Evolutionary conservation across 176 grass and related monocot genomes (phyloP).

Genomic region (Ensete glaucum): DNA sequence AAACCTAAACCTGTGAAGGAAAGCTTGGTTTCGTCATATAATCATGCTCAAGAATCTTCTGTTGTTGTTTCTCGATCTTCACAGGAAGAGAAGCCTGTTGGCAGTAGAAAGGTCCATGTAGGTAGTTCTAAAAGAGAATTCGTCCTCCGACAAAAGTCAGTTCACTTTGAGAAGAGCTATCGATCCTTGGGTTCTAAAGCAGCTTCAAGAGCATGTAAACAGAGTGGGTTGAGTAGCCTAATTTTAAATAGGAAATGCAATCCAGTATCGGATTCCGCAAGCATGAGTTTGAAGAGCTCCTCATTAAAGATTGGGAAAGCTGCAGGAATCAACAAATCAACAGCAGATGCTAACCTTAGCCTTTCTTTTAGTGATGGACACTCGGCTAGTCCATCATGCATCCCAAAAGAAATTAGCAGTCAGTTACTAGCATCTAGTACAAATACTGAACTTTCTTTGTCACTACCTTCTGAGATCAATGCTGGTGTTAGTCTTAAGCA

Average conservation of each 20-base stretch:
- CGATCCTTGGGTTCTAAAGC: slow-evolving; percentile 79
- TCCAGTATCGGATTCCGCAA: slow-evolving; percentile 40
- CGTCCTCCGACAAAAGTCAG: slow-evolving; percentile 70
- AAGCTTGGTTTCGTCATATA: slow-evolving; percentile 23
- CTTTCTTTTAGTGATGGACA: slow-evolving; percentile 50
- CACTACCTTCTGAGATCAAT: slow-evolving; percentile 40
- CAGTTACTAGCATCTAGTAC: not conserved
- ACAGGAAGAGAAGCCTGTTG: slow-evolving; percentile 47
- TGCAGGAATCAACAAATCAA: slow-evolving; percentile 37
- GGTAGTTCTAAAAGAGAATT: slow-evolving; percentile 64
- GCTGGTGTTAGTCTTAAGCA: slow-evolving; percentile 25
- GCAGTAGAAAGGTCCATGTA: slow-evolving; percentile 40
- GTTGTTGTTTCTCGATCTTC: slow-evolving; percentile 28
- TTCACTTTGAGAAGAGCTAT: slow-evolving; percentile 77
- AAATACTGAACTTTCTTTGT: slow-evolving; percentile 38
- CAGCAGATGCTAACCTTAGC: slow-evolving; percentile 39
- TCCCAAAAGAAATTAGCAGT: slow-evolving; percentile 8
- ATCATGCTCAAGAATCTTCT: slow-evolving; percentile 58
- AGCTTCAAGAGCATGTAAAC: slow-evolving; percentile 60
- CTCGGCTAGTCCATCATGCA: slow-evolving; percentile 1
- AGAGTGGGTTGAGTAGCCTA: slow-evolving; percentile 38
- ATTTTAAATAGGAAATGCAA: slow-evolving; percentile 67
- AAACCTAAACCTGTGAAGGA: slow-evolving; percentile 50
- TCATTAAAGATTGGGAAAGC: slow-evolving; percentile 51
- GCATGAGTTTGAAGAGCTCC: slow-evolving; percentile 43